phyloP scores from a whole-genome alignment of 2,329 filamentous ascomycete genomes.

The Zalaria obscura region DNA sequence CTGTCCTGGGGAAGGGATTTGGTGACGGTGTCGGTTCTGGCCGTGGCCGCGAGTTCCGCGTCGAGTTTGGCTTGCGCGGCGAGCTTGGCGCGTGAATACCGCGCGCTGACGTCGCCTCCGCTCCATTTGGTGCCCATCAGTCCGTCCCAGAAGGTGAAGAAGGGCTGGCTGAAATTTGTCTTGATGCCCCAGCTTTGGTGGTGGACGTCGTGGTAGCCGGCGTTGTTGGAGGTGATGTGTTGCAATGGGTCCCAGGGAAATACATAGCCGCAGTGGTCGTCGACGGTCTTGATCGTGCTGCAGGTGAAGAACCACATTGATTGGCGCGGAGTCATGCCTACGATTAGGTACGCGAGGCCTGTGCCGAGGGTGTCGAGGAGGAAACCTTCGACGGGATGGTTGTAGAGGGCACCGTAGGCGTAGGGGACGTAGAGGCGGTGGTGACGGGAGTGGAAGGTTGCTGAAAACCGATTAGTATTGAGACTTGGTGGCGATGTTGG shows the following conservation, averaged over 20 bases:
- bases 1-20: slow-evolving; percentile 2
- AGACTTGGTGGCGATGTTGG: slow-evolving; percentile 1
- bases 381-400: slow-evolving; percentile 89
- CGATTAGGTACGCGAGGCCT: slow-evolving; percentile 66
- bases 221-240: slow-evolving; percentile 86
- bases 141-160: slow-evolving; percentile 92
- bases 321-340: slow-evolving; percentile 72
- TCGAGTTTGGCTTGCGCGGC: slow-evolving; percentile 44
- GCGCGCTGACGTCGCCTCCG: slow-evolving; percentile 46
- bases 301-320: slow-evolving; percentile 79
- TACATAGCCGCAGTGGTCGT: slow-evolving; percentile 94
- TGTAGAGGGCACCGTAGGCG: slow-evolving; percentile 92
- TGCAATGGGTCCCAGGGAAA: slow-evolving; percentile 92
- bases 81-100: slow-evolving; percentile 43
- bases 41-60: slow-evolving; percentile 24
- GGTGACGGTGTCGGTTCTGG: slow-evolving; percentile 10
- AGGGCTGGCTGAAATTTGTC: slow-evolving; percentile 68
- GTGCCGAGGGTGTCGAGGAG: slow-evolving; percentile 83
- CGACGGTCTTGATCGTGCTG: slow-evolving; percentile 89
- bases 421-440: slow-evolving; percentile 96
- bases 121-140: slow-evolving; percentile 71
- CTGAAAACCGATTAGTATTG: slow-evolving; percentile 30
- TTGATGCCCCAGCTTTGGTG: slow-evolving; percentile 99
- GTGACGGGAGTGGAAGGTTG: slow-evolving; percentile 84
- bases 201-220: slow-evolving; percentile 93